Evolutionary conservation across 805 yeast species (phyloP).

Genomic region (Huiozyma sinensis): DNA sequence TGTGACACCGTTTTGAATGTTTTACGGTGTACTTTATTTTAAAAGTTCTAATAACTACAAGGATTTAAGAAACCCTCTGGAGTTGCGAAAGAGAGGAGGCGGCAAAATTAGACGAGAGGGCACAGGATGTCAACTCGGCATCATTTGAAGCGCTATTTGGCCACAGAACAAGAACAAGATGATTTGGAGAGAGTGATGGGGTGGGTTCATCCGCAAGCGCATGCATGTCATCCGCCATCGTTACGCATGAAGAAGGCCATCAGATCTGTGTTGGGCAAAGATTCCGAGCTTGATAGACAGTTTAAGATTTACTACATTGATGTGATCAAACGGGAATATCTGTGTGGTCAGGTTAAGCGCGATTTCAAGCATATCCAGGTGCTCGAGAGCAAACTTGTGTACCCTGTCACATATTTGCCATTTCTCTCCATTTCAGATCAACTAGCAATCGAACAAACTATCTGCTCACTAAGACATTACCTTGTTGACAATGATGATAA

Average conservation of each 20-base stretch:
- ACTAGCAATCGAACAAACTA: constrained; percentile 13
- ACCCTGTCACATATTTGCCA: constrained; percentile 10
- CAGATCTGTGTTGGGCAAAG: constrained; percentile 3
- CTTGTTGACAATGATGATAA: constrained; percentile 12
- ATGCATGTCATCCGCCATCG: constrained; percentile 21
- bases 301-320: constrained; percentile 13
- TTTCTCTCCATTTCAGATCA: constrained; percentile 8
- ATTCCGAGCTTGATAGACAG: neutral
- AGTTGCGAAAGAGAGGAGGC: too few species aligned
- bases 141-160: too few species aligned
- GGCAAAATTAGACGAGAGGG: too few species aligned
- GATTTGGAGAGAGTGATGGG: constrained; percentile 16
- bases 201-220: constrained; percentile 22
- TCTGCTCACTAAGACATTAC: constrained; percentile 18
- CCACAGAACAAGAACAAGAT: constrained; percentile 6
- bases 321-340: constrained; percentile 17
- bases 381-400: constrained; percentile 16
- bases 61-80: too few species aligned
- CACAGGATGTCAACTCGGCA: too few species aligned
- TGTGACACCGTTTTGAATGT: too few species aligned
- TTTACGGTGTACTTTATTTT: too few species aligned
- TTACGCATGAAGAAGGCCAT: constrained; percentile 13
- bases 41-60: too few species aligned
- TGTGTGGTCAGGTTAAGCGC: constrained; percentile 2
- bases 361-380: constrained; percentile 5